Conservation (phyloP, 1,284 basidiomycete species). For the Moesziomyces parantarcticus region DNA sequence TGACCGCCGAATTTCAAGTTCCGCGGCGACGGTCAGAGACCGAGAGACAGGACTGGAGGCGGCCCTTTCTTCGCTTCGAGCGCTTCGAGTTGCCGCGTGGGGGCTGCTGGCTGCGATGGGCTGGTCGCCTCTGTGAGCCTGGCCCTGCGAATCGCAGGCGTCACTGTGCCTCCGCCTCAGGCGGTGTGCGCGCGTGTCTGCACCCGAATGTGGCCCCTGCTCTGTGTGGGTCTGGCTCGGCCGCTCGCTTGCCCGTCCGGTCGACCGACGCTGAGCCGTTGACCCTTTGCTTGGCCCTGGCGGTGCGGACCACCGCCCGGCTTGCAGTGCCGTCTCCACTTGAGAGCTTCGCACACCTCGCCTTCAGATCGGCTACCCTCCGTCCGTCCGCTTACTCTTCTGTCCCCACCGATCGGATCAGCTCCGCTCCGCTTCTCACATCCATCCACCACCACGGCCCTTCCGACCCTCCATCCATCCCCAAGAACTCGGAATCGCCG, state of each 20-base stretch:
- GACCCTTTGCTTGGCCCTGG: background rate
- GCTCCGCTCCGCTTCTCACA: background rate
- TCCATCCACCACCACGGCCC: constrained; percentile 4
- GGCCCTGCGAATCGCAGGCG: constrained; percentile 2
- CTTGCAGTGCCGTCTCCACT: background rate
- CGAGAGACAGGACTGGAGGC: background rate
- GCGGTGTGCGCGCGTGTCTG: background rate
- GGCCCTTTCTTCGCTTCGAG: constrained; percentile 11
- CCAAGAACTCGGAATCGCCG: background rate
- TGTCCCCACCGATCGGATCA: background rate
- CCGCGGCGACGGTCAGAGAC: background rate
- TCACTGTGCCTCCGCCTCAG: constrained; percentile 1
- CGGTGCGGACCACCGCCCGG: background rate
- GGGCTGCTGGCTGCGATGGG: constrained; percentile 5
- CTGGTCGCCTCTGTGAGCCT: constrained; percentile 1
- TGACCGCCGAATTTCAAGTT: background rate
- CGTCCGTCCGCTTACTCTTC: background rate
- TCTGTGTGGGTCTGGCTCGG: background rate
- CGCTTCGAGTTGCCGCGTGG: background rate
- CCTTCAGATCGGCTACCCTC: background rate
- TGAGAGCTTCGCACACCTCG: background rate
- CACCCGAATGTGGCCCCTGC: background rate
- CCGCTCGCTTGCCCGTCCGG: background rate
- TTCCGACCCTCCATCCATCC: background rate
- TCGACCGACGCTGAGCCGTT: background rate